Conservation (phyloP, 2,329 filamentous ascomycete genomes). For the Venturia aucupariae region DNA sequence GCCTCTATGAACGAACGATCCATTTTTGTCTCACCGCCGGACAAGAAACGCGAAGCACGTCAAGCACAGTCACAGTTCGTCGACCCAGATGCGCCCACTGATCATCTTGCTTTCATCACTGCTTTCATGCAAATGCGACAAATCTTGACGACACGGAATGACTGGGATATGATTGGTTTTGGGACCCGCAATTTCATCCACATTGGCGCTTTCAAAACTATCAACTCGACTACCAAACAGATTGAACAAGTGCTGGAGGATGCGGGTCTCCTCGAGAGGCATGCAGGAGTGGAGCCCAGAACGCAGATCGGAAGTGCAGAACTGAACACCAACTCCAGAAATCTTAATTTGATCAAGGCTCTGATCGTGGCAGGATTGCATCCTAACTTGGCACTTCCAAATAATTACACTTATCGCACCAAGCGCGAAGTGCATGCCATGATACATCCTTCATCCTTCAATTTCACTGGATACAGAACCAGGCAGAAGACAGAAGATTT, state of each 20-base stretch:
- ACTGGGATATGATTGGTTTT: slow-evolving; percentile 1
- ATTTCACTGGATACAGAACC: slow-evolving; percentile 12
- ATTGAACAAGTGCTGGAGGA: slow-evolving; percentile 13
- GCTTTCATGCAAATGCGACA: slow-evolving; percentile 7
- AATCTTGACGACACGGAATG: background rate
- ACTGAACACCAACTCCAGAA: slow-evolving; percentile 39
- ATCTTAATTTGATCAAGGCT: slow-evolving; percentile 37
- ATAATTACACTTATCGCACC: slow-evolving; percentile 18
- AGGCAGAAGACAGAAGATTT: no score
- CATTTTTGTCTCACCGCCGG: slow-evolving; percentile 22
- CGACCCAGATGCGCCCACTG: slow-evolving; percentile 30
- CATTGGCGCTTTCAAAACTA: background rate
- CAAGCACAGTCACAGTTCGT: slow-evolving; percentile 27
- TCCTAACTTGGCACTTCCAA: slow-evolving; percentile 35
- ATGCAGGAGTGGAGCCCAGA: background rate
- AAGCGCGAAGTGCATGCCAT: slow-evolving; percentile 11
- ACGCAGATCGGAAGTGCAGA: slow-evolving; percentile 17
- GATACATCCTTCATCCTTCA: slow-evolving; percentile 6
- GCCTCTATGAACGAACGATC: slow-evolving; percentile 19
- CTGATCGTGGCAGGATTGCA: slow-evolving; percentile 36
- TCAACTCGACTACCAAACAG: background rate
- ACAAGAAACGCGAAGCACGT: slow-evolving; percentile 23
- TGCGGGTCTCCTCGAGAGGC: slow-evolving; percentile 17
- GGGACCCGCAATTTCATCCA: background rate
- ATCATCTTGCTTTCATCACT: slow-evolving; percentile 35